Evolutionary conservation across 768 basidiomycete species (phyloP), one percentile per base, ranked within the genome.

Genomic region (Fomitopsis pulvina): DNA sequence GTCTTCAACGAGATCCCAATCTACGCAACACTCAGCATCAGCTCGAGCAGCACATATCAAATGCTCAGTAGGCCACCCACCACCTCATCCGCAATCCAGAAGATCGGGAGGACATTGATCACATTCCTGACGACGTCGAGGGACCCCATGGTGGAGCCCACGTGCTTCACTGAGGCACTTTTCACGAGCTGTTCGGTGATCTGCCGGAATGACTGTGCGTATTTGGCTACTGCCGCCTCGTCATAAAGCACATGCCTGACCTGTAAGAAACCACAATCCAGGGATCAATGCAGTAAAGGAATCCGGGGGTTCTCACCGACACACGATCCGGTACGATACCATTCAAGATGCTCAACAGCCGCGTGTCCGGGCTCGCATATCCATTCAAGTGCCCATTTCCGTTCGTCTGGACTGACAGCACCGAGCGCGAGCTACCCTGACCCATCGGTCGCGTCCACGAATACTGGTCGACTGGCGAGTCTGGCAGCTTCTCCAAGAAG

Each of bases 391-490:
- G 54, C 26, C 21, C 25, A 37, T 41, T 41, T 18, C 39, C 39
- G 22, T 41, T 41, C n/a, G 39, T 18, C 16, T n/a, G 9, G 5
- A 30, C 44, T 20, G 28, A 5, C 27, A 45, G 30, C 37, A 34
- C n/a, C 12, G 25, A n/a, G 3, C 6, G 7, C 32, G 32, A 10
- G 18, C 20, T 5, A 4, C n/a, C 37, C 18, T 18, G 50, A 14
- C 52, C 27, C 9, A 45, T 9, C 1, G 87, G 86, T 20, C 79
- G 69, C n/a, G 62, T 65, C 78, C 85, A 86, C 11, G 62, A 66
- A 57, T 90, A 90, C 54, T 79, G 70, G 2, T 64, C 53, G 37
- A 67, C 69, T 7, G 68, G 47, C 9, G 60, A 56, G 5, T 47
- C 57, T 46, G 50, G 63, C 44, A 62, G 62, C 42, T 69, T 60